Evolutionary conservation across 768 basidiomycete genomes (phyloP), one percentile per base, ranked within the genome.

Genomic region (Rhizopogon sp.): DNA sequence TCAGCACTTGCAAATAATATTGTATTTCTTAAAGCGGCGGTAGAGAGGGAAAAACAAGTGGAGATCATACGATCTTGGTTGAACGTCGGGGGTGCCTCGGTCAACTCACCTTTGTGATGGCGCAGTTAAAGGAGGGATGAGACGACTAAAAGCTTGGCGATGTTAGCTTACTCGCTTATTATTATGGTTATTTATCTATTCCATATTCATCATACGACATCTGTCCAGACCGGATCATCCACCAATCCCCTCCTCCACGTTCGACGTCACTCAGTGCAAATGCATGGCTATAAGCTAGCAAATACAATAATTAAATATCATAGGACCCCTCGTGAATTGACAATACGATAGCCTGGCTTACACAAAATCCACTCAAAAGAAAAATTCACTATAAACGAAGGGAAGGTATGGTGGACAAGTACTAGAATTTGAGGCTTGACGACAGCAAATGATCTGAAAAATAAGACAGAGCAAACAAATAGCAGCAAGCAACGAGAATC

Each of bases 391-490:
- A 53, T 29, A 55, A 42, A 50, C 50, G 43, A 56, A 52, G 39
- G 49, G 31, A 42, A 52, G 46, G 42, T 59, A 59, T 31, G 50
- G 50, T 45, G 39, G 14, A 56, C 13, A 17, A 53, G 41, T 39
- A 20, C 31, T 47, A 47, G 25, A 51, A 16, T 50, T 29, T 5
- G 31, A 47, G 16, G 37, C 25, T 25, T 49, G 42, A 49, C 52
- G 46, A 53, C 46, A 55, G 49, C 54, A 41, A 39, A 39, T 28
- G 28, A 52, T 33, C 50, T 55, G 47, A 49, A 49, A 49, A 35
- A 49, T 25, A 66, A 62, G 59, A 39, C 47, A 60, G 60, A 68
- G 64, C 62, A 63, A 63, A 56, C 55, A 58, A 60, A 57, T 56
- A 50, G 50, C 49, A 44, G 56, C 43, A 33, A 55, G 54, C 44